phyloP scores from a whole-genome alignment of 2,329 filamentous ascomycete species.

The Pseudopithomyces maydicus region DNA sequence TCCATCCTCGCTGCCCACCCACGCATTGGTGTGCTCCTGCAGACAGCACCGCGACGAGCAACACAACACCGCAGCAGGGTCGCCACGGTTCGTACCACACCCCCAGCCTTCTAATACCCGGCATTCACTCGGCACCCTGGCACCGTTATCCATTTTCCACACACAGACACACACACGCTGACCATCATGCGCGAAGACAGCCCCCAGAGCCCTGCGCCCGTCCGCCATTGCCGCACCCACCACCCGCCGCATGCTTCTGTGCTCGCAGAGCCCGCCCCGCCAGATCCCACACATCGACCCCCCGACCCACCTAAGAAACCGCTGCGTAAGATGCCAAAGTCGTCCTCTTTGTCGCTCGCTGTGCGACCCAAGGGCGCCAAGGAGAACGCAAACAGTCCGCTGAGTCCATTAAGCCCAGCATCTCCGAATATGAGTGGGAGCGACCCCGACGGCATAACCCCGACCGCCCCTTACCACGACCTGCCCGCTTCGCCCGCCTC shows the following conservation, averaged over 20 bases:
- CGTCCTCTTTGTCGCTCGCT: conserved; percentile 43
- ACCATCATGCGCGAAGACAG: conserved; percentile 40
- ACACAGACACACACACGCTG: conserved; percentile 33
- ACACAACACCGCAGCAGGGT: conserved; percentile 27
- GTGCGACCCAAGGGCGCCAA: conserved; percentile 40
- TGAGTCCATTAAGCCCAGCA: conserved; percentile 41
- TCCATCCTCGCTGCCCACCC: conserved; percentile 32
- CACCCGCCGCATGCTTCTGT: conserved; percentile 33
- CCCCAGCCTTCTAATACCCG: conserved; percentile 25
- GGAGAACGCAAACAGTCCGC: conserved; percentile 30
- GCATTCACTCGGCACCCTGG: conserved; percentile 12
- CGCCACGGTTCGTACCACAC: conserved; percentile 43
- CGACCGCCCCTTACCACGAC: conserved; percentile 35
- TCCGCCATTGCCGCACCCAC: conserved; percentile 16
- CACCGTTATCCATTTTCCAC: conserved; percentile 9
- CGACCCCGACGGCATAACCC: conserved; percentile 33
- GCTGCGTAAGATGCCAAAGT: conserved; percentile 46
- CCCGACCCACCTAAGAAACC: conserved; percentile 29
- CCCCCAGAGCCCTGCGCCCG: conserved; percentile 21
- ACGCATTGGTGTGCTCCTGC: conserved; percentile 38
- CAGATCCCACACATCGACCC: conserved; percentile 23
- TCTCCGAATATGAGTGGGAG: conserved; percentile 30
- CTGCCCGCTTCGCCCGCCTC: conserved; percentile 41
- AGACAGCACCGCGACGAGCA: conserved; percentile 34
- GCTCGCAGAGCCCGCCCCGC: conserved; percentile 24